Evolutionary conservation across 164 flowering plant genomes (phyloP), one percentile per base, ranked within the genome.

Genomic region (Cinnamomum chago): DNA sequence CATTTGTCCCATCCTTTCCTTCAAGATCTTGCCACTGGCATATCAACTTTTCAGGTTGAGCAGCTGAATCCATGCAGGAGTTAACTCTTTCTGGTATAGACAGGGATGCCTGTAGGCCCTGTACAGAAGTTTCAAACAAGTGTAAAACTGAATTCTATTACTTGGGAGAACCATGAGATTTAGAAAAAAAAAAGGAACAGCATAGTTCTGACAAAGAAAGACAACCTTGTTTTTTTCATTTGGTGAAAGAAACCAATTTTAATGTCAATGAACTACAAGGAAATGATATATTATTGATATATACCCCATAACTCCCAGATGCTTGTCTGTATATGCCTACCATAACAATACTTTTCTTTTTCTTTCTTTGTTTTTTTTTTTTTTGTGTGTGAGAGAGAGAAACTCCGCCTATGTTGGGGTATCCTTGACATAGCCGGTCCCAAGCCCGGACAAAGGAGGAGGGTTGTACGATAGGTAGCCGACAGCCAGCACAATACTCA

Each of bases 91-190:
- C 73, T 40, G 78, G 67, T 64, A 76, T 58, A 5, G n/a, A 65
- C 1, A 67, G 33, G 69, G 65, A 79, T 65, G 3, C 71, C 71
- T 68, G n/a, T n/a, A n/a, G n/a, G n/a, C n/a, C n/a, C n/a, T n/a
- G 71, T 6, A 55, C 60, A 68, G 75, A 65, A 50, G 58, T 67
- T 30, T 35, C 62, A 67, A 67, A 78, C 25, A 23, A 74, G 24
- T 51, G 67, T 50, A 76, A 72, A 27, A 75, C 55, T 72, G 81
- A 68, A 5, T 10, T 62, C 5, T 69, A 76, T 7, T 66, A 81
- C 62, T 72, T 87, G 87, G 85, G 84, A 51, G 9, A 60, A 40
- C 67, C 67, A 65, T 28, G 13, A 72, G 70, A 28, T 33, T 33
- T 30, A 5, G 1, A 30, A 30, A 30, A 33, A 30, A 67, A 3